phyloP scores from a whole-genome alignment of 352 stramenopile species.

The Pythium brachiatum region DNA sequence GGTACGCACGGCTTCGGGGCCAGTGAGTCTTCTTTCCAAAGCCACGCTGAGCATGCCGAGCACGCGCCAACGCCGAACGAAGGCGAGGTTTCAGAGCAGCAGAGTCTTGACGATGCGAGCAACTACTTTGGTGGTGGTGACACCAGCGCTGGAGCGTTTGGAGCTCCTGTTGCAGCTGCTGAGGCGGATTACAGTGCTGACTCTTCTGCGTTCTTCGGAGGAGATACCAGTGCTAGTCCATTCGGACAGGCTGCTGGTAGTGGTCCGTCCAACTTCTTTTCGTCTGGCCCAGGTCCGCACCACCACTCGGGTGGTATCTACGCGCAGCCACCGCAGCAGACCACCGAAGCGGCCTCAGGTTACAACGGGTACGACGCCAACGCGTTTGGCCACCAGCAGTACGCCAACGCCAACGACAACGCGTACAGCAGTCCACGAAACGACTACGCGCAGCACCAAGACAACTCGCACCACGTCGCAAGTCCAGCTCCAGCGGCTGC shows the following conservation, averaged over 20 bases:
- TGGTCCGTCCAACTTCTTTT: slow-evolving; percentile 41
- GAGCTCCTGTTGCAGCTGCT: background rate
- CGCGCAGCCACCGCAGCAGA: slow-evolving; percentile 12
- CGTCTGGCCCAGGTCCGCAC: slow-evolving; percentile 28
- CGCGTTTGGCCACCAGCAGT: slow-evolving; percentile 7
- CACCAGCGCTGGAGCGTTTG: background rate
- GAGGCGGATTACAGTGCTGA: slow-evolving; percentile 12
- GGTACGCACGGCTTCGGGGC: slow-evolving; percentile 4
- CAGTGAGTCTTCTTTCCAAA: slow-evolving; percentile 2
- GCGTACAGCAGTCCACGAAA: background rate
- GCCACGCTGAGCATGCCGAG: background rate
- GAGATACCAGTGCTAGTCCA: slow-evolving; percentile 11
- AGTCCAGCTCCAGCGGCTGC: background rate
- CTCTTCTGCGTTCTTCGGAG: slow-evolving; percentile 35
- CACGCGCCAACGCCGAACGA: background rate
- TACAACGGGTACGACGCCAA: slow-evolving; percentile 7
- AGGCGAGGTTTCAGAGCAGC: background rate
- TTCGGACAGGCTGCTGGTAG: slow-evolving; percentile 4
- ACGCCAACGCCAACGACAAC: slow-evolving; percentile 2
- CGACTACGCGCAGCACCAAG: slow-evolving; percentile 1
- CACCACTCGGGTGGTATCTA: slow-evolving; percentile 21
- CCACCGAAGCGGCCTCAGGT: background rate
- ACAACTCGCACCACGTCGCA: background rate
- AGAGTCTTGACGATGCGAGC: background rate
- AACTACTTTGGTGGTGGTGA: slow-evolving; percentile 1